phyloP scores from a whole-genome alignment of 2,329 filamentous ascomycete genomes.

The Penicillium concentricum region DNA sequence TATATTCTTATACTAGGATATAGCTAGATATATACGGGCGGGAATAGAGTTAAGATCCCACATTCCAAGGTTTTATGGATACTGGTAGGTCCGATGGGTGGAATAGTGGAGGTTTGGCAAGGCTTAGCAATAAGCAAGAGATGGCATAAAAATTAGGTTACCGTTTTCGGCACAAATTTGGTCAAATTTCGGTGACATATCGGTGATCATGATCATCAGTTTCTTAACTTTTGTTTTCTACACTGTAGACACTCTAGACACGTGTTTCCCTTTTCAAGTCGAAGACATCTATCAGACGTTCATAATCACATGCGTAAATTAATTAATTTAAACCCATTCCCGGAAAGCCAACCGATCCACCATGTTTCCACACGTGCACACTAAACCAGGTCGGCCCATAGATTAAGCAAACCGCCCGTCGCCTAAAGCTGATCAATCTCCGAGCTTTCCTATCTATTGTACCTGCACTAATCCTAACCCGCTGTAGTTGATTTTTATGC shows the following conservation, averaged over 20 bases:
- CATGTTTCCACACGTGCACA: background rate
- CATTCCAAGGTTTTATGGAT: background rate
- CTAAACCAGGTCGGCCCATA: background rate
- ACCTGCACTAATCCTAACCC: background rate
- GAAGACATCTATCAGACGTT: background rate
- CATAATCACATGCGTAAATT: background rate
- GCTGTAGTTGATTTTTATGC: background rate
- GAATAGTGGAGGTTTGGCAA: background rate
- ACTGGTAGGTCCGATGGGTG: background rate
- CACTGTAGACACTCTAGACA: background rate
- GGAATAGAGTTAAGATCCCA: background rate
- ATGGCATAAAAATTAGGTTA: too few species aligned
- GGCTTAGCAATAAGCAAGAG: background rate
- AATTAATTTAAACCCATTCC: background rate
- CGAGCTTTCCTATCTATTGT: background rate
- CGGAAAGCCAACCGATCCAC: background rate
- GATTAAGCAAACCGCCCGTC: background rate
- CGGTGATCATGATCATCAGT: background rate
- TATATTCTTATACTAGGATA: background rate
- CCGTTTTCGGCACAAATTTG: background rate
- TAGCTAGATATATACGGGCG: background rate
- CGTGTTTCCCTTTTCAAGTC: background rate
- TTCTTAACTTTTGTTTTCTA: background rate
- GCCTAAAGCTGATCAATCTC: constrained; percentile 1
- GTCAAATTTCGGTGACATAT: background rate